Percentiles rank a stretch among this genome's conserved stretches.
phyloP scores from a whole-genome alignment of 1,139 yeast genomes.

The Yamadazyma jaroonii region DNA sequence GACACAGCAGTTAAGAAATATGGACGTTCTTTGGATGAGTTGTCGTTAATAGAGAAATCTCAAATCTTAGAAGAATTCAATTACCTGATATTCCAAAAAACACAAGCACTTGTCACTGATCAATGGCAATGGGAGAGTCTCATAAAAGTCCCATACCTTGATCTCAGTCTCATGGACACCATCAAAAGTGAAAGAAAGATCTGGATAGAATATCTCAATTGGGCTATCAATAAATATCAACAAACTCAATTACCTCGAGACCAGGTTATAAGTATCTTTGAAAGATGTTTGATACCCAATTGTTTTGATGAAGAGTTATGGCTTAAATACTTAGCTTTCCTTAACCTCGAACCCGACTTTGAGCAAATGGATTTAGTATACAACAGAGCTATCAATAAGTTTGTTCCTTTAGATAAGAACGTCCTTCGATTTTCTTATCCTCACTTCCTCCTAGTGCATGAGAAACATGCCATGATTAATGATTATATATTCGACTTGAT shows the following conservation, averaged over 20 bases:
- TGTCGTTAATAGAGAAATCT: constrained; percentile 28
- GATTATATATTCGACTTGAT: constrained; percentile 30
- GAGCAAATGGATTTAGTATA: constrained; percentile 31
- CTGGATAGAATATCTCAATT: constrained; percentile 56
- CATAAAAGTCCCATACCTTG: constrained; percentile 44
- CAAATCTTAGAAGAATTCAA: constrained; percentile 44
- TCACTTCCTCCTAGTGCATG: constrained; percentile 23
- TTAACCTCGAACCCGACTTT: constrained; percentile 20
- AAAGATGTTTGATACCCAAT: constrained; percentile 59
- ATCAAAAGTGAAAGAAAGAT: constrained; percentile 32
- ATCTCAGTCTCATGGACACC: constrained; percentile 20
- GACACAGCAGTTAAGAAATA: constrained; percentile 18
- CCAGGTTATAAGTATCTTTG: constrained; percentile 41
- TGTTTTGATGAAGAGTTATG: constrained; percentile 52
- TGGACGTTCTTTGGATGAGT: constrained; percentile 19
- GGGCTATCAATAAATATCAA: constrained; percentile 27
- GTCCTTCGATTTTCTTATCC: constrained; percentile 42
- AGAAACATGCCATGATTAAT: constrained; percentile 21
- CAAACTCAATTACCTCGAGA: neutral
- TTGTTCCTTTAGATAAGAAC: constrained; percentile 42
- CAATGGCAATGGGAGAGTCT: constrained; percentile 64
- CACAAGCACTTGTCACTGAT: constrained; percentile 50
- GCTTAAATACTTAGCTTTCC: constrained; percentile 53
- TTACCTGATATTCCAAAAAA: constrained; percentile 37
- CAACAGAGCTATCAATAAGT: constrained; percentile 39